Base-by-base conservation (phyloP, 169 alveolate species). In the Eimeria praecox region DNA sequence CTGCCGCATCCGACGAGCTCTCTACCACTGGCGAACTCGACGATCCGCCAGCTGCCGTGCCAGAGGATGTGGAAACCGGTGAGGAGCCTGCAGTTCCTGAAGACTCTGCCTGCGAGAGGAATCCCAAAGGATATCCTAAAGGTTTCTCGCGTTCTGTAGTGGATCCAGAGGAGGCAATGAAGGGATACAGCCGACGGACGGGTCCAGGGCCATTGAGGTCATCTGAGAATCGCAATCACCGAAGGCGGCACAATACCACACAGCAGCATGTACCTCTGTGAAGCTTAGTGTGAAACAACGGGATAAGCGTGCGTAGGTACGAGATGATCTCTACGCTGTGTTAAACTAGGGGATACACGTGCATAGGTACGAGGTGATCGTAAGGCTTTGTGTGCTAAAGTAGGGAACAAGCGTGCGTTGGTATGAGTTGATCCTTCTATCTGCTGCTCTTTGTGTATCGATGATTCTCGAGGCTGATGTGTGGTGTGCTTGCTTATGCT, bases 151-250 rank as follows among this genome's bases (percentile, higher is more conserved):
- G 88, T 27, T 24, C 88, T 24, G 27, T 42, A 77, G 14, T 8
- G 18, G 88, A 42, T 4, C 24, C 64, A 44, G 88, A 22, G 38
- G 14, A 22, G 27, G 88, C 88, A 46, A 77, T n/a, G 64, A 77
- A 77, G 44, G 88, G 88, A 40, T 27, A 77, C 35, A 77, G 88
- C 38, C 88, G 88, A 46, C 88, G 88, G 64, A 42, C 66, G 30
- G 88, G 88, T 24, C 44, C 22, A 42, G 88, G 12, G 87, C 46
- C 87, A 77, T 77, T 27, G 40, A 42, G 64, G 22, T 22, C 44
- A 77, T 40, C 88, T 44, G 62, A 9, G n/a, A 16, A 33, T 8
- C 82, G 10, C 30, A 71, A 12, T 12, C 82, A 71, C 46, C 4
- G 12, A 5, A 33, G 16, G 73, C 38, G 3, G 38, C 73, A 27